A percentile compares a stretch with the other conserved stretches of the same genome.
Conservation (phyloP, 345 rosid genomes). For the Euphorbia peplus region DNA sequence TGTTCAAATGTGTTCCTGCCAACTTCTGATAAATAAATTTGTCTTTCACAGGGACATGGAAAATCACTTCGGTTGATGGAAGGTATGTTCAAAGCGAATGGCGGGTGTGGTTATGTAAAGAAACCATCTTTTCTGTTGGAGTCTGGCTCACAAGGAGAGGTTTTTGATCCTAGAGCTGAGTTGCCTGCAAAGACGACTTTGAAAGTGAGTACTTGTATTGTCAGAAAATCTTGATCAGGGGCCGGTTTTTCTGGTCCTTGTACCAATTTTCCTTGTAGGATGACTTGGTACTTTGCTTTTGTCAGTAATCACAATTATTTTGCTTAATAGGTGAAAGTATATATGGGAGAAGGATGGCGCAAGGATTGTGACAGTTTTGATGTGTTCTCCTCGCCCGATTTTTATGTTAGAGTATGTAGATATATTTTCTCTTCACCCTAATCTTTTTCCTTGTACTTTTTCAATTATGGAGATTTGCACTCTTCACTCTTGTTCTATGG, state of each 20-base stretch:
- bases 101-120: conserved; percentile 89
- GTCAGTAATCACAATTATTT: not conserved
- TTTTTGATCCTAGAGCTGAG: conserved; percentile 58
- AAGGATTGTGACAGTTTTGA: conserved; percentile 68
- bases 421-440: not conserved
- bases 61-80: conserved; percentile 87
- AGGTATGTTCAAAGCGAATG: conserved; percentile 87
- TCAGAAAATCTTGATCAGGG: not conserved
- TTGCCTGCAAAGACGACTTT: conserved; percentile 57
- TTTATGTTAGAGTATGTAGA: conserved; percentile 60
- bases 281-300: not conserved
- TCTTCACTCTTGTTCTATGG: too few species aligned
- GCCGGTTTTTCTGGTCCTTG: not conserved
- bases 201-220: conserved; percentile 45
- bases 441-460: too few species aligned
- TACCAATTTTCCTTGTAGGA: too few species aligned
- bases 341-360: conserved; percentile 92
- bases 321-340: conserved; percentile 60
- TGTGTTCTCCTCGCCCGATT: conserved; percentile 71
- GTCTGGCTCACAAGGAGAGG: conserved; percentile 31
- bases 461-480: too few species aligned
- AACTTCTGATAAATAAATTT: conserved; percentile 11
- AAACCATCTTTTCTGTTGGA: conserved; percentile 67
- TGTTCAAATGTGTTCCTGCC: not conserved
- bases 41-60: conserved; percentile 60